Base-by-base conservation (phyloP, 139 green algal genomes). In the Coelastrella sp. region DNA sequence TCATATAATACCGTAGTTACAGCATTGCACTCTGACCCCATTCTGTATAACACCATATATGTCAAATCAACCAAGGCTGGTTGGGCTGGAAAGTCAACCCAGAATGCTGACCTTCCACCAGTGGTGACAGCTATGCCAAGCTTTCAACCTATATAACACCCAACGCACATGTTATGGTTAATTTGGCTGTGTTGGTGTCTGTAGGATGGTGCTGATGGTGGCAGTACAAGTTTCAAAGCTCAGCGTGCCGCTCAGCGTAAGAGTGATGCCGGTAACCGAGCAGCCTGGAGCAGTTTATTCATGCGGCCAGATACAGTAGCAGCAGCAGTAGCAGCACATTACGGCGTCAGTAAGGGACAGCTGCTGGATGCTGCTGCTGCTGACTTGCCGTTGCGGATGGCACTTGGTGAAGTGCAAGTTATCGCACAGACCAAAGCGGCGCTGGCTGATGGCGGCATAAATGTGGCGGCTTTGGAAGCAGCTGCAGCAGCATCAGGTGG, bases 261-360 rank as follows among this genome's bases (percentile, higher is more conserved):
- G 84, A 94, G 90, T 2, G 93, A 97, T 23, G 96, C 96, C 10
- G 89, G 84, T 57, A 91, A 91, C 78, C 47, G 94, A 13, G 92
- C 93, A 3, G 95, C 98, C 2, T 99, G 98, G 98, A 99, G 98
- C 94, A 96, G 95, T 5, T 94, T 99, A n/a, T 99, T 99, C 95
- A 99, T 99, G 96, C 93, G 98, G 13, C 61, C 96, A 0, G 98
- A 99, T 93, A 99, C 98, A 2, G 98, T 99, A 54, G 97, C 97
- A 5, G 97, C 97, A 77, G 97, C 96, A 13, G 94, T 99, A 19
- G 98, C 98, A 3, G 96, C 95, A 61, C 95, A 98, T 80, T 99
- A 98, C 89, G 95, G 96, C 47, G 92, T 99, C 4, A 95, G 82
- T 86, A 99, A 99, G 92, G 83, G 88, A 5, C 96, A 98, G 91